Conservation (phyloP, 1,139 yeast species). For the Saccharomyces hybrid region DNA sequence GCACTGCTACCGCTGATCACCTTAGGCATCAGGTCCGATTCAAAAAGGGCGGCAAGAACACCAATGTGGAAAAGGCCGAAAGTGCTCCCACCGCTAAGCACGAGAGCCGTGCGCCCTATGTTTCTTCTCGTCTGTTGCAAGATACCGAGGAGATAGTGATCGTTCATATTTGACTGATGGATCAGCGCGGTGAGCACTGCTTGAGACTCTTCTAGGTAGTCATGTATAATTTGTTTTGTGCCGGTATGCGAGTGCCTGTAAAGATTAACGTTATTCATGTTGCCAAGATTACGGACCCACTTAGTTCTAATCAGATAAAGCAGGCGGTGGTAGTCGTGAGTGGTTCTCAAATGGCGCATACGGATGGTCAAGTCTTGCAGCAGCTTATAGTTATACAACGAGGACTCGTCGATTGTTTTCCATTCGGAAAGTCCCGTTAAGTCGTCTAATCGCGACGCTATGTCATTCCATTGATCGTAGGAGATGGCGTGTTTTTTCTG, state of each 20-base stretch:
- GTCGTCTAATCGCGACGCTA: constrained; percentile 57
- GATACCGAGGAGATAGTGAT: constrained; percentile 63
- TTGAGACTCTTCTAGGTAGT: constrained; percentile 73
- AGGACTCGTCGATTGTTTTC: constrained; percentile 57
- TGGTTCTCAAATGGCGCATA: constrained; percentile 50
- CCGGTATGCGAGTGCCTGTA: constrained; percentile 79
- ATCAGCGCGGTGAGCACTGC: constrained; percentile 42
- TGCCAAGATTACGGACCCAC: constrained; percentile 80
- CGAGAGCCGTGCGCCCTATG: constrained; percentile 88
- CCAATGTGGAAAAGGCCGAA: constrained; percentile 93
- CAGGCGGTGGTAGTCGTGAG: constrained; percentile 51
- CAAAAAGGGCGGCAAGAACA: constrained; percentile 70
- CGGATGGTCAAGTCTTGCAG: constrained; percentile 49
- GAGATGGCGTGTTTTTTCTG: constrained; percentile 53
- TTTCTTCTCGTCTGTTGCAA: constrained; percentile 82
- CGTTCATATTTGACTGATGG: constrained; percentile 48
- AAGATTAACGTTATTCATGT: constrained; percentile 74
- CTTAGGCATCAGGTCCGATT: constrained; percentile 69
- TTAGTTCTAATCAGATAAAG: constrained; percentile 74
- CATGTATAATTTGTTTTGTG: constrained; percentile 75
- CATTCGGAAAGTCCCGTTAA: constrained; percentile 53
- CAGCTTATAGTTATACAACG: constrained; percentile 63
- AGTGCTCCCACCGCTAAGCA: constrained; percentile 91
- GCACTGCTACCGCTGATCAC: constrained; percentile 95
- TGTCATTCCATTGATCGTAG: constrained; percentile 63